Evolutionary conservation across 2,329 filamentous ascomycete genomes (phyloP), one percentile per base, ranked within the genome.

Genomic region (Colletotrichum siamense): DNA sequence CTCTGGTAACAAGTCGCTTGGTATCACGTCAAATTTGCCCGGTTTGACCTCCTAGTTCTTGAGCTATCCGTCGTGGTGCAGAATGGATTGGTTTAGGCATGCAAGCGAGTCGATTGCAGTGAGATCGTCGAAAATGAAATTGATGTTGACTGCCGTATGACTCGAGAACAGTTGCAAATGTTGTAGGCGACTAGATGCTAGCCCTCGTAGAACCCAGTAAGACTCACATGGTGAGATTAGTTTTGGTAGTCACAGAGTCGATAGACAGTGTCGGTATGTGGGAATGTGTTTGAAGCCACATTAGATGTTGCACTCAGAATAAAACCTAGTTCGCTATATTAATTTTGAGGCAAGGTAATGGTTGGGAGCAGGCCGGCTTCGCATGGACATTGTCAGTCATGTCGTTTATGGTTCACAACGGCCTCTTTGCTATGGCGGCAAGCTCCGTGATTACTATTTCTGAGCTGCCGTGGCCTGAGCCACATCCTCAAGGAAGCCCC

Each of bases 311-410:
- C 6, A 52, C 3, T 22, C n/a, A 13, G 12, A 49, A 12, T 3
- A 1, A 13, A 52, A 0, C 6, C 0, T 0, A 52, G 16, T 24
- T 24, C 44, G n/a, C 6, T 52, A 10, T n/a, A 12, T 24, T 1
- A 52, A 52, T 13, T 13, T 22, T 0, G 44, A 24, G 44, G 44
- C 44, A 22, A 22, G 0, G 44, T 13, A 13, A 52, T 22, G n/a
- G 12, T 52, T 52, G n/a, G 10, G 10, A 22, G 44, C 10, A 22
- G 10, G 44, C 2, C 10, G n/a, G 44, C 44, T 3, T 52, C 12
- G 6, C 44, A 5, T 44, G 16, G 18, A 9, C 10, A 49, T 12
- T 52, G n/a, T 24, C 44, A 49, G 8, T 22, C n/a, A 52, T 6
- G n/a, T 52, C 0, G 44, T 22, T 22, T 6, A 52, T n/a, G 12